Percentiles rank a stretch among this genome's conserved stretches.
Evolutionary conservation across 1,139 yeast genomes (phyloP).

Genomic region (Taiozyma sp.): DNA sequence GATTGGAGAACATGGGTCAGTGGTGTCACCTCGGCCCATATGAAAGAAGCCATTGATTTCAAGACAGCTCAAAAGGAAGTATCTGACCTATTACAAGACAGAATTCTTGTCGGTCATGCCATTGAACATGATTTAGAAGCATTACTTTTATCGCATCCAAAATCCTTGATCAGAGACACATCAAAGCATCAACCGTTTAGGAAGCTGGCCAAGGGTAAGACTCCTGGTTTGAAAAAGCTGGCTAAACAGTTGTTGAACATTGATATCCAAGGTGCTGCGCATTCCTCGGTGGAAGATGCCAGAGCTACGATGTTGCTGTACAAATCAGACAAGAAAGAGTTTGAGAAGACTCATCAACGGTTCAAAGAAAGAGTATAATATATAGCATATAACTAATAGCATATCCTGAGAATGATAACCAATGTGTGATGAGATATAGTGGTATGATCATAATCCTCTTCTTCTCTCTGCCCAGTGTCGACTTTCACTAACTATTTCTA

Average conservation of each 20-base stretch:
- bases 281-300: conserved; percentile 90
- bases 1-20: conserved; percentile 97
- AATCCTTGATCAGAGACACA: conserved; percentile 66
- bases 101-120: conserved; percentile 81
- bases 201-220: conserved; percentile 55
- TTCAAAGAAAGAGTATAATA: conserved; percentile 1
- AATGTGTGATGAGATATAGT: too few species aligned
- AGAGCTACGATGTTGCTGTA: conserved; percentile 80
- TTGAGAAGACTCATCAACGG: conserved; percentile 38
- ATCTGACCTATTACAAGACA: conserved; percentile 41
- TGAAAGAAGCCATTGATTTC: conserved; percentile 63
- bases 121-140: conserved; percentile 72
- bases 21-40: conserved; percentile 70
- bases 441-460: too few species aligned
- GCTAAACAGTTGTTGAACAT: conserved; percentile 50
- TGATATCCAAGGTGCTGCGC: conserved; percentile 71
- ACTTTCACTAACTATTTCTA: too few species aligned
- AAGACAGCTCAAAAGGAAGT: conserved; percentile 61
- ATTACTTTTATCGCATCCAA: conserved; percentile 65
- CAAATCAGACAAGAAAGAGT: conserved; percentile 54
- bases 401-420: not conserved
- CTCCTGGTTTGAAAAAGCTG: conserved; percentile 70
- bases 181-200: conserved; percentile 57
- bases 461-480: too few species aligned
- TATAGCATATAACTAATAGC: not conserved